Conservation (phyloP, 495 filamentous ascomycete species). For the Daldinia loculata region DNA sequence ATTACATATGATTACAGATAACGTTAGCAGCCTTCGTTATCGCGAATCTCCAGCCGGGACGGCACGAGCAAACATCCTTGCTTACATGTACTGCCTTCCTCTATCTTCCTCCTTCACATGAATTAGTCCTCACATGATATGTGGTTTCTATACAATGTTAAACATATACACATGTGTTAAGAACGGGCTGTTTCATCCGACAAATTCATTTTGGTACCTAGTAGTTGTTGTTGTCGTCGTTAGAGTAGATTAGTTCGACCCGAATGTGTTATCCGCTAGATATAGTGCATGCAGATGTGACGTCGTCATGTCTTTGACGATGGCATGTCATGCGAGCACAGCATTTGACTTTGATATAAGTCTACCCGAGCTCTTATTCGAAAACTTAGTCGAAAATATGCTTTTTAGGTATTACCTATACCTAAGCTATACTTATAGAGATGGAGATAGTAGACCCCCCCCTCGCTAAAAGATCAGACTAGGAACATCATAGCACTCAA, state of each 20-base stretch:
- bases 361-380: background rate
- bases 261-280: background rate
- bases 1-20: conserved; percentile 2
- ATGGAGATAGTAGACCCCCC: background rate
- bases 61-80: conserved; percentile 10
- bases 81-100: no score
- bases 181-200: background rate
- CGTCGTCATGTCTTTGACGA: conserved; percentile 5
- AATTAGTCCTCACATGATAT: background rate
- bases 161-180: background rate
- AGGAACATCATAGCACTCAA: conserved; percentile 3
- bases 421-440: background rate
- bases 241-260: background rate
- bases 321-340: background rate
- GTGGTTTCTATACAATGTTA: background rate
- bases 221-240: no score
- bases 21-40: conserved; percentile 12
- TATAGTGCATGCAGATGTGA: conserved; percentile 6
- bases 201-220: background rate
- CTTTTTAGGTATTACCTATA: background rate
- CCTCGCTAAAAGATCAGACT: background rate
- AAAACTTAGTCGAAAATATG: background rate
- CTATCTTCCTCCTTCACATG: conserved; percentile 14
- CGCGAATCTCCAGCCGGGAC: conserved; percentile 12
- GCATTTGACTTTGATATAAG: background rate